Evolutionary conservation across 176 grass and related monocot species (phyloP), one percentile per base, ranked within the genome.

Genomic region (Stipa capillata): DNA sequence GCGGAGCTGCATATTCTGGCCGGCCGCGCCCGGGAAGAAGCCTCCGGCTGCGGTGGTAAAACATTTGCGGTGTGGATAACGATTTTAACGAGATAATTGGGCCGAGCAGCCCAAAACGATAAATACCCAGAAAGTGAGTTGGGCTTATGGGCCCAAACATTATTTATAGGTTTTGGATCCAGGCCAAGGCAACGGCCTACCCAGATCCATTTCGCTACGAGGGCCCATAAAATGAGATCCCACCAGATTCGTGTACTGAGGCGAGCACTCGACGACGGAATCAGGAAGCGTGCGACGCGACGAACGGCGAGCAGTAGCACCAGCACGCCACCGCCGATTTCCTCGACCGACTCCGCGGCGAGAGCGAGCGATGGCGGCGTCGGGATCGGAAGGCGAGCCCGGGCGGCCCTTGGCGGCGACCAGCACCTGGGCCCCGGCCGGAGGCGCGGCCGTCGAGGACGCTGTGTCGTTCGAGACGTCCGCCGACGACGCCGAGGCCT

Each of bases 401-500:
- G 63, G 17, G 7, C 43, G 76, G 76, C 75, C 69, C 10, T 88
- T 85, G 88, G 77, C 68, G 62, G 82, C 79, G 31, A 41, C 85
- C 0, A 80, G 85, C 69, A 86, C 73, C 48, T 94, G 91, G 91
- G 54, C 73, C 56, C 55, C 69, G 12, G 48, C 69, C 35, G 64
- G 77, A 32, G 88, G 85, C 41, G 83, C 57, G 13, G 54, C 80
- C 41, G 74, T 90, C 40, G 88, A 83, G 47, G 82, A 65, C 21
- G 74, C 82, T 29, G 72, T 94, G 79, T 94, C 88, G 56, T 94
- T 94, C 64, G 88, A 94, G 40, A 94, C 88, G 32, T 81, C 85
- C 9, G 78, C 47, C 18, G 43, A 83, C 18, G 90, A 91, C 60
- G 79, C 69, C 6, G 74, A 87, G 34, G 57, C 65, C 7, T 5